Evolutionary conservation across 495 filamentous ascomycete species (phyloP), one percentile per base, ranked within the genome.

Genomic region (Hyphodiscus hymeniophilus): DNA sequence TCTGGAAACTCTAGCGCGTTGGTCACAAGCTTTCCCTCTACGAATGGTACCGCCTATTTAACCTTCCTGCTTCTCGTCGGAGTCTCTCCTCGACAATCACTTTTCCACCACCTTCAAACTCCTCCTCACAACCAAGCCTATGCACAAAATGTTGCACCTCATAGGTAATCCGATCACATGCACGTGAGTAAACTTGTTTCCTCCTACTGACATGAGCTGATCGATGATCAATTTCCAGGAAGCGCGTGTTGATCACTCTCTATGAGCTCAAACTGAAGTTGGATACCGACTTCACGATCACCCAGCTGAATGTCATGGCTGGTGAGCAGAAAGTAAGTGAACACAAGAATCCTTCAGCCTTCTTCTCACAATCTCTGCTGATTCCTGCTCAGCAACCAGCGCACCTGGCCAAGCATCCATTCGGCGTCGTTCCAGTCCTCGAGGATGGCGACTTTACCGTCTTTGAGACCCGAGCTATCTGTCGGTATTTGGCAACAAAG

Each of bases 391-490:
- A 42, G 39, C 7, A 22, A 23, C 18, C 18, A 6, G 7, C 42
- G 2, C 26, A 45, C 28, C 8, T 16, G 12, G 42, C n/a, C 12
- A 45, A 45, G 15, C 42, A 45, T 3, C 42, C 42, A 8, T 45
- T 45, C 12, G 42, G 42, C 15, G 23, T 45, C 6, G 3, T 45
- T 45, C 42, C 42, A 16, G 20, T 45, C 22, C 26, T 45, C 6
- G 42, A 45, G 23, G 42, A 32, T 11, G 42, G 17, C 11, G 42
- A 16, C 8, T 45, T 45, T 18, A 45, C 23, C 3, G 8, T 45
- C 15, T 45, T 17, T 33, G 42, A 45, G 26, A 32, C 42, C 6
- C 22, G 42, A 16, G 42, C 42, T 15, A 45, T 45, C 17, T 31
- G 42, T 13, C 11, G 26, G 3, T 45, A 45, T 17, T 12, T 45